phyloP scores from a whole-genome alignment of 73 alveolate genomes.

The Urostyla sp. region DNA sequence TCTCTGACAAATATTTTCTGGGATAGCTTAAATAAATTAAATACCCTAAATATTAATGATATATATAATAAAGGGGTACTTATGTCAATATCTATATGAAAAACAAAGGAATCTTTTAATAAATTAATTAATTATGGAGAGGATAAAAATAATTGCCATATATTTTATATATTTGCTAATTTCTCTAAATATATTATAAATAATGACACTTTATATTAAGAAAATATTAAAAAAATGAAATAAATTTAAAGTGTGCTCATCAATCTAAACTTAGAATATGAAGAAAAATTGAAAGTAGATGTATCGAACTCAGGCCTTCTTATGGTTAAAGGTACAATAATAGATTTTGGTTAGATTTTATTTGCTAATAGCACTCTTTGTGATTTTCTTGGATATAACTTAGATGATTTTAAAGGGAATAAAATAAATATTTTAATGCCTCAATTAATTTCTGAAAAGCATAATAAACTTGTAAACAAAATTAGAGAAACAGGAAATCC shows the following conservation, averaged over 20 bases:
- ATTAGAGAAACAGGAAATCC: constrained; percentile 41
- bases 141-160: constrained; percentile 27
- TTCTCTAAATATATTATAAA: constrained; percentile 25
- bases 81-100: constrained; percentile 6
- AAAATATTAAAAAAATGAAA: constrained; percentile 31
- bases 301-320: constrained; percentile 44
- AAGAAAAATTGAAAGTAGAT: constrained; percentile 3
- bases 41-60: neutral
- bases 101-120: constrained; percentile 13
- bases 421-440: constrained; percentile 41
- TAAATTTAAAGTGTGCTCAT: constrained; percentile 16
- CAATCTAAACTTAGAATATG: constrained; percentile 17
- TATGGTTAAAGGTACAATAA: constrained; percentile 38
- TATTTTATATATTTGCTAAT: constrained; percentile 36
- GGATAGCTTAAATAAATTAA: neutral
- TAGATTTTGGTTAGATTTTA: constrained; percentile 49
- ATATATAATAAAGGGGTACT: constrained; percentile 1
- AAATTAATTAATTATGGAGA: constrained; percentile 1
- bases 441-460: constrained; percentile 13
- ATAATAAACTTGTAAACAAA: neutral
- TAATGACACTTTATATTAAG: constrained; percentile 14
- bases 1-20: constrained; percentile 12
- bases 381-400: neutral
- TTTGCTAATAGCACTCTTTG: constrained; percentile 48
- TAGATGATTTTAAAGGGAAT: constrained; percentile 28